Base-by-base conservation (phyloP, 2,329 filamentous ascomycete genomes). In the Tolypocladium tropicale region DNA sequence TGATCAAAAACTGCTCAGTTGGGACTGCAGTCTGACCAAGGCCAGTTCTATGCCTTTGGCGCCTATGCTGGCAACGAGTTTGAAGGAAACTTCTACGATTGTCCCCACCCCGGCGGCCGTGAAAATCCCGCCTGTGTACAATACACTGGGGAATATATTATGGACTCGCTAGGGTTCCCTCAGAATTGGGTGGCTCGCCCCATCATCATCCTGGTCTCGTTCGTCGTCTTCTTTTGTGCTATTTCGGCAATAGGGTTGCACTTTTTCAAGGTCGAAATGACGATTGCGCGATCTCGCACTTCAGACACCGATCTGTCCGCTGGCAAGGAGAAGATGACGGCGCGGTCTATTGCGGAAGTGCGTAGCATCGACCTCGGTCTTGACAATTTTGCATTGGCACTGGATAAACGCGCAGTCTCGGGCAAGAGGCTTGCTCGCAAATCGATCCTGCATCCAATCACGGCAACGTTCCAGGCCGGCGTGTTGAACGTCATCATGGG, bases 401-500 rank as follows among this genome's bases (percentile, higher is more conserved):
- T 91, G 14, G 80, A 86, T 55, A 90, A 88, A 67, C 76, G 80
- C 30, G 76, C 76, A 0, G 57, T 77, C 0, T 70, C 73, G 1
- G 80, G 81, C 10, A 78, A 76, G 62, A 82, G 73, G 57, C 59
- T 79, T 1, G 77, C 78, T 0, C 74, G 70, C 1, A 83, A 81
- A 65, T 77, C 71, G 0, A 90, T 92, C 12, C 71, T 92, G 16
- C 78, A 85, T 55, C 85, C 86, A 0, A 77, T 91, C 14, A 84
- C 78, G 1, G 75, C 86, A 0, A 82, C 79, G 0, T 91, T 92
- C 61, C 77, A 82, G 51, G 80, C 88, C 0, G 86, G 87, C 0
- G 74, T 80, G 16, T 66, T 92, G 16, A 91, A 91, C 59, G 79
- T 90, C 28, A 88, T 92, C 60, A 90, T 91, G 87, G 88, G 88